A percentile compares a stretch with the other conserved stretches of the same genome.
phyloP scores from a whole-genome alignment of 2,329 filamentous ascomycete genomes.

The Ascochyta koolunga region DNA sequence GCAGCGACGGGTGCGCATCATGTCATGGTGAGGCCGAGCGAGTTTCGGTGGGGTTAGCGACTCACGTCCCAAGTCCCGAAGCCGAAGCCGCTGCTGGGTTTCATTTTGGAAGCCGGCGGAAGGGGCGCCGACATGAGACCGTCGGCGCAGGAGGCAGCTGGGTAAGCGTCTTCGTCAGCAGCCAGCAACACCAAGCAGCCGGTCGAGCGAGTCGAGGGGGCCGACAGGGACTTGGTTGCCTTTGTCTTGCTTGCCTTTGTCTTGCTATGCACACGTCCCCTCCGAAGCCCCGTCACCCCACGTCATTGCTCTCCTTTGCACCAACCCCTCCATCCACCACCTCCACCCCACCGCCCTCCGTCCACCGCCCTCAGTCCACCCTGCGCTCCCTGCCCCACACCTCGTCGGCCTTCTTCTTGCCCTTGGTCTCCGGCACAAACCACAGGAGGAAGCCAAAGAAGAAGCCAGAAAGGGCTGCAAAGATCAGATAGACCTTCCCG shows the following conservation, averaged over 20 bases:
- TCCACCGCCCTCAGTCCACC: conserved; percentile 32
- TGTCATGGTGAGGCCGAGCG: conserved; percentile 20
- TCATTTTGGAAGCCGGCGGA: conserved; percentile 30
- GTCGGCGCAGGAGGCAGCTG: background rate
- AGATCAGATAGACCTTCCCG: conserved; percentile 91
- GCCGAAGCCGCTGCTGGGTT: conserved; percentile 21
- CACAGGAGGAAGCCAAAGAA: conserved; percentile 74
- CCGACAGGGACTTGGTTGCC: background rate
- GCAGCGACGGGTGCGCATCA: conserved; percentile 1
- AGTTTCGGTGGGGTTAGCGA: conserved; percentile 18
- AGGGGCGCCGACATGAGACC: conserved; percentile 24
- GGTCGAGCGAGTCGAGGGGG: background rate
- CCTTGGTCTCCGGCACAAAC: conserved; percentile 86
- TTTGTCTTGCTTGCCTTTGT: conserved; percentile 6
- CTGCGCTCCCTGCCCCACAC: conserved; percentile 76
- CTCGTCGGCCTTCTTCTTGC: conserved; percentile 81
- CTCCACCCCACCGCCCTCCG: conserved; percentile 24
- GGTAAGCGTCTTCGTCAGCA: conserved; percentile 16
- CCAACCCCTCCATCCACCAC: conserved; percentile 2
- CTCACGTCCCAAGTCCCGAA: conserved; percentile 13
- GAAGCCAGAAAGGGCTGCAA: conserved; percentile 73
- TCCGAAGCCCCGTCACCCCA: conserved; percentile 1
- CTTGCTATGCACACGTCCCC: background rate
- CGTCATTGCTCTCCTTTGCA: conserved; percentile 2
- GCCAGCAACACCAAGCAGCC: conserved; percentile 31